phyloP scores from a whole-genome alignment of 169 alveolate species.

The Cryptosporidium parvum region DNA sequence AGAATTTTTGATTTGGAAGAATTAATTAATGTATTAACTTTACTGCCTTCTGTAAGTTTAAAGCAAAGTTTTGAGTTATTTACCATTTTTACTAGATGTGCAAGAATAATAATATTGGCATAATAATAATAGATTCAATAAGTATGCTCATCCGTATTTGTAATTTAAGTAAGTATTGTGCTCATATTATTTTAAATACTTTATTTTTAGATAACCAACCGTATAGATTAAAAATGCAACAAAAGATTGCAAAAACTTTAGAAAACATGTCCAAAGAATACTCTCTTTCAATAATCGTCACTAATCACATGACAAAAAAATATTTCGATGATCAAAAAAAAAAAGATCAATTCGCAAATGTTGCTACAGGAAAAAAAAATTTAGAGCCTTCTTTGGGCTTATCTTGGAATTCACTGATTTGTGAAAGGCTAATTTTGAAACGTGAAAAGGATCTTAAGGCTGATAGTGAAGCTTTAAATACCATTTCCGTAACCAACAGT shows the following conservation, averaged over 20 bases:
- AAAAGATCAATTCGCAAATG: neutral
- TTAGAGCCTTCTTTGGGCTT: slow-evolving; percentile 68
- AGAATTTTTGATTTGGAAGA: slow-evolving; percentile 63
- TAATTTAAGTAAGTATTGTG: slow-evolving; percentile 29
- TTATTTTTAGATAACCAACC: slow-evolving; percentile 36
- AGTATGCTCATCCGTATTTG: slow-evolving; percentile 71
- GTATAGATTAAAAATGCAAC: slow-evolving; percentile 61
- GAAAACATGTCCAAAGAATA: slow-evolving; percentile 56
- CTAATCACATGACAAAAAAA: slow-evolving; percentile 67
- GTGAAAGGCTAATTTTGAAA: slow-evolving; percentile 35
- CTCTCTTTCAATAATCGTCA: slow-evolving; percentile 47
- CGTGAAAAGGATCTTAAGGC: neutral
- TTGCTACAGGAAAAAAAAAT: neutral
- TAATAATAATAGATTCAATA: slow-evolving; percentile 69
- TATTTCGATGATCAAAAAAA: slow-evolving; percentile 3
- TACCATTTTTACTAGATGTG: slow-evolving; percentile 18
- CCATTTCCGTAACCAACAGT: slow-evolving; percentile 16
- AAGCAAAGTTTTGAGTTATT: neutral
- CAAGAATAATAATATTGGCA: slow-evolving; percentile 42
- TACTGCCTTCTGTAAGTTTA: slow-evolving; percentile 54
- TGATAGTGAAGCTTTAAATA: neutral
- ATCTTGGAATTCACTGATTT: slow-evolving; percentile 64
- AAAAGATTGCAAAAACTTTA: slow-evolving; percentile 44
- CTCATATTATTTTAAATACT: neutral
- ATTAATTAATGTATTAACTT: neutral